Conservation (phyloP, 345 rosid genomes). For the Euphorbia peplus region DNA sequence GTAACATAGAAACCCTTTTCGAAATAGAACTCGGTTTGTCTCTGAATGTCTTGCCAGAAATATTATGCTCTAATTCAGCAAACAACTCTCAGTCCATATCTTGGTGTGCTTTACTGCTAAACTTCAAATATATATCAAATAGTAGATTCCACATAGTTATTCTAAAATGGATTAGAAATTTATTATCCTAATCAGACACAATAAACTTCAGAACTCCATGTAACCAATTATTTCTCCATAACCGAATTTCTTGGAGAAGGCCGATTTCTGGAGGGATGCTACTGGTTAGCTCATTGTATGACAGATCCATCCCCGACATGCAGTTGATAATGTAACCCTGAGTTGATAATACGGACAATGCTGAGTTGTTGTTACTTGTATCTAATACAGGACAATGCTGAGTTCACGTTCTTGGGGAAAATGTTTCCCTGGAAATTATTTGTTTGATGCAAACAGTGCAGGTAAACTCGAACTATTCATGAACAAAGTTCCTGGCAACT, state of each 20-base stretch:
- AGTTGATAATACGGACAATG: no score
- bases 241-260: not conserved
- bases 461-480: not conserved
- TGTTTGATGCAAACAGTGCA: not conserved
- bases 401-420: not conserved
- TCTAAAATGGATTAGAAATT: no score
- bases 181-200: no score
- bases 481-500: not conserved
- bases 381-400: not conserved
- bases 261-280: slow-evolving; percentile 8
- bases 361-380: slow-evolving; percentile 5
- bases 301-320: slow-evolving; percentile 3
- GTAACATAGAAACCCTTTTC: no score
- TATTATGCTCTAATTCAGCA: no score
- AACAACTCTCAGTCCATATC: no score
- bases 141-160: no score
- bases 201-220: not conserved
- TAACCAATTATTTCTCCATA: not conserved
- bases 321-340: not conserved
- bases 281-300: not conserved
- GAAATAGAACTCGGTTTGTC: no score
- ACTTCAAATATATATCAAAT: no score
- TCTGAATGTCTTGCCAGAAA: no score
- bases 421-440: not conserved
- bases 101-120: no score